Evolutionary conservation across 2,329 filamentous ascomycete genomes (phyloP).

Genomic region (Pseudogymnoascus sp.): DNA sequence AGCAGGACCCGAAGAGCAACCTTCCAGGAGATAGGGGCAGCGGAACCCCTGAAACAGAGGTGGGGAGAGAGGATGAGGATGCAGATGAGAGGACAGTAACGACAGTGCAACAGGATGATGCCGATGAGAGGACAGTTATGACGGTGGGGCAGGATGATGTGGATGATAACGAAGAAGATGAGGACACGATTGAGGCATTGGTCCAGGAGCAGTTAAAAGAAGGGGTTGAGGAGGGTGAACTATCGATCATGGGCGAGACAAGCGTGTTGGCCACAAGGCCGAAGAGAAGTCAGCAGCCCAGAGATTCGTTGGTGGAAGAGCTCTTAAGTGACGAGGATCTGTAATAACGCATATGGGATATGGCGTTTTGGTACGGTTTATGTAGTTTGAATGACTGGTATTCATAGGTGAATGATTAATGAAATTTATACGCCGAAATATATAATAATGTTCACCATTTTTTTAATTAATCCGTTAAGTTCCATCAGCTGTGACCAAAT

Average conservation of each 20-base stretch:
- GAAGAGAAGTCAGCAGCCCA: not conserved
- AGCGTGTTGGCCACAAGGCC: slow-evolving; percentile 4
- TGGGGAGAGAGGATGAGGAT: slow-evolving; percentile 30
- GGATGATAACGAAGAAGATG: not conserved
- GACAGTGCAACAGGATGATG: slow-evolving; percentile 32
- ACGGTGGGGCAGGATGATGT: slow-evolving; percentile 9
- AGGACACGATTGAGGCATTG: not conserved
- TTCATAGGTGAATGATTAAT: slow-evolving; percentile 6
- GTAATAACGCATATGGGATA: not conserved
- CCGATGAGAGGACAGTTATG: slow-evolving; percentile 11
- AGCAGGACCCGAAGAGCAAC: slow-evolving; percentile 28
- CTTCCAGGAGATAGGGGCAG: slow-evolving; percentile 22
- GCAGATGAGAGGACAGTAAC: slow-evolving; percentile 37
- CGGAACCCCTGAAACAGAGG: slow-evolving; percentile 27
- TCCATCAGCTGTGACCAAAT: not conserved
- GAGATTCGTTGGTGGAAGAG: slow-evolving; percentile 22
- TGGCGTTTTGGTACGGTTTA: not conserved
- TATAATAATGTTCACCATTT: not conserved
- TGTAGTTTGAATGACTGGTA: not conserved
- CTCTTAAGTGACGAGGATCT: slow-evolving; percentile 25
- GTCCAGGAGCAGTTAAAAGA: not conserved
- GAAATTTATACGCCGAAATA: not conserved
- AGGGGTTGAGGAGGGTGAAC: not conserved
- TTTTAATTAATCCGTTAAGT: not conserved
- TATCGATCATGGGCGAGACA: not conserved